Conservation (phyloP, 2,329 filamentous ascomycete species). For the Nigrospora sphaerica region DNA sequence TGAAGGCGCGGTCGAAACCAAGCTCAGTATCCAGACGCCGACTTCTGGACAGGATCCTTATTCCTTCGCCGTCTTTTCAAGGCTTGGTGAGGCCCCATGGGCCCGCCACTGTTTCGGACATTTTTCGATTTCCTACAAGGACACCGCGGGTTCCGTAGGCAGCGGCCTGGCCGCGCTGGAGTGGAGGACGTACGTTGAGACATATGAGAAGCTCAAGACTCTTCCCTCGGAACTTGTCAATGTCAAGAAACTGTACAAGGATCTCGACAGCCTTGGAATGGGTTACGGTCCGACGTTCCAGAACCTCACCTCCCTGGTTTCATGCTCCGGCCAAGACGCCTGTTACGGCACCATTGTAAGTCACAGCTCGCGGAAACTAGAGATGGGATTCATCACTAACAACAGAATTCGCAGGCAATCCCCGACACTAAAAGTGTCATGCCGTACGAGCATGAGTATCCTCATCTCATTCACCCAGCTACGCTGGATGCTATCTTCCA, state of each 20-base stretch:
- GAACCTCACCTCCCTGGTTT: slow-evolving; percentile 2
- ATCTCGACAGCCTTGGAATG: slow-evolving; percentile 6
- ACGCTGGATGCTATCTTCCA: slow-evolving; percentile 10
- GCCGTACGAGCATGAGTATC: slow-evolving; percentile 7
- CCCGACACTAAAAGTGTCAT: slow-evolving; percentile 4
- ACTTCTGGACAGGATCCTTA: no score
- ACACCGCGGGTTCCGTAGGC: no score
- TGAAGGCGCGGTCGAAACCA: slow-evolving; percentile 7
- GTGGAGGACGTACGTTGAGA: no score
- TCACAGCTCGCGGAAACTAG: no score
- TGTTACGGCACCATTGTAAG: slow-evolving; percentile 6
- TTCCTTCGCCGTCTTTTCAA: not conserved
- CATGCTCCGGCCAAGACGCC: no score
- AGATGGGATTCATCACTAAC: no score
- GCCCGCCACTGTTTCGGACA: slow-evolving; percentile 8
- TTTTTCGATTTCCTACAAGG: slow-evolving; percentile 7
- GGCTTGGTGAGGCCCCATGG: slow-evolving; percentile 6
- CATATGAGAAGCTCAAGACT: no score
- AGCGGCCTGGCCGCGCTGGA: no score
- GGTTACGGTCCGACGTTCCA: slow-evolving; percentile 10
- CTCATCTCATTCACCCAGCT: slow-evolving; percentile 11
- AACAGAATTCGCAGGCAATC: no score
- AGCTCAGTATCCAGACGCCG: slow-evolving; percentile 7
- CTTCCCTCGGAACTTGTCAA: no score
- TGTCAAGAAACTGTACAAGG: slow-evolving; percentile 5